phyloP scores from a whole-genome alignment of 1,139 yeast species.

The Candida pseudocylindracea region DNA sequence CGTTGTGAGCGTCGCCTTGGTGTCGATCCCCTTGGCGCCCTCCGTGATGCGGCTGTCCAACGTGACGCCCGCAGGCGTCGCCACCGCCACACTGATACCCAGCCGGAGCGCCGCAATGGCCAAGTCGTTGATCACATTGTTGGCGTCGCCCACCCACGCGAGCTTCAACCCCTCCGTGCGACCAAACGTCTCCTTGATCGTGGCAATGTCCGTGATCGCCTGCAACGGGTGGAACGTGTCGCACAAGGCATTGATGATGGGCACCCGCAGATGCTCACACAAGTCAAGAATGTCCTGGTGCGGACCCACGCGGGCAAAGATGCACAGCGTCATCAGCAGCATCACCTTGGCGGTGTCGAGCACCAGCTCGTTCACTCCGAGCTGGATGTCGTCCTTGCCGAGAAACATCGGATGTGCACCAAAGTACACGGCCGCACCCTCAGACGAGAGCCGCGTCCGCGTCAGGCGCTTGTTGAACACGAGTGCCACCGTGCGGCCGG shows the following conservation, averaged over 20 bases:
- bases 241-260: constrained; percentile 83
- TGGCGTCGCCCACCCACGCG: constrained; percentile 95
- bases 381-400: constrained; percentile 89
- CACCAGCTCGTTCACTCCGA: constrained; percentile 82
- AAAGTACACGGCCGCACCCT: constrained; percentile 82
- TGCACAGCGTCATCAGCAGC: constrained; percentile 86
- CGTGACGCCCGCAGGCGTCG: constrained; percentile 58
- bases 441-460: constrained; percentile 82
- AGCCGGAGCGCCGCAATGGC: constrained; percentile 74
- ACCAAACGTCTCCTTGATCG: constrained; percentile 63
- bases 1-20: constrained; percentile 33
- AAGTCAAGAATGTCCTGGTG: constrained; percentile 68
- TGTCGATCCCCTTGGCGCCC: constrained; percentile 12
- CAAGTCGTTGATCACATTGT: constrained; percentile 85
- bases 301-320: constrained; percentile 83
- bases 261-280: constrained; percentile 58
- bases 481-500: constrained; percentile 68
- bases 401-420: constrained; percentile 95
- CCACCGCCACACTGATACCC: constrained; percentile 68
- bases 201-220: constrained; percentile 77
- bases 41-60: constrained; percentile 34
- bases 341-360: constrained; percentile 78
- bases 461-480: constrained; percentile 83
- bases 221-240: constrained; percentile 89
- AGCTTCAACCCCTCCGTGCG: constrained; percentile 41